Conservation (phyloP, 2,329 filamentous ascomycete species). For the Epicoccum sorghinum region DNA sequence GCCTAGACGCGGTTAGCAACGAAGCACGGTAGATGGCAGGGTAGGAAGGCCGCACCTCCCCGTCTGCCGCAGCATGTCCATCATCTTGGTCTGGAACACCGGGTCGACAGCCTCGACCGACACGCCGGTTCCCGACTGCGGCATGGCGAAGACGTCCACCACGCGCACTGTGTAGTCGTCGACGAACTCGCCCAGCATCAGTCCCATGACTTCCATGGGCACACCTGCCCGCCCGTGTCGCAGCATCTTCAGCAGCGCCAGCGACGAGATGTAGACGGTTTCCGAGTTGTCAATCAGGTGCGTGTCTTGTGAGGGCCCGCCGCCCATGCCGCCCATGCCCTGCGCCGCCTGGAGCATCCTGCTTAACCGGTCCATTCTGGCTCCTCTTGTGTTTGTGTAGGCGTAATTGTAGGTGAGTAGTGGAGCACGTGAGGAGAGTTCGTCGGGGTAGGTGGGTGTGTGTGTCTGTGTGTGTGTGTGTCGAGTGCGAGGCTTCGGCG, state of each 20-base stretch:
- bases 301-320: constrained; percentile 66
- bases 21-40: background rate
- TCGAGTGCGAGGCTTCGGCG: background rate
- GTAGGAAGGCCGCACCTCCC: constrained; percentile 68
- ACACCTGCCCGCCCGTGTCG: constrained; percentile 96
- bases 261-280: constrained; percentile 98
- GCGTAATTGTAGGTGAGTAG: background rate
- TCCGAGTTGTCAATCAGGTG: constrained; percentile 98
- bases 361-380: constrained; percentile 85
- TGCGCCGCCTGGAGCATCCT: constrained; percentile 80
- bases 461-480: background rate
- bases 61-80: constrained; percentile 99
- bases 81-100: constrained; percentile 99
- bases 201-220: constrained; percentile 99
- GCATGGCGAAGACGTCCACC: constrained; percentile 99
- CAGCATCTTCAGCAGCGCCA: constrained; percentile 97
- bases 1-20: constrained; percentile 59
- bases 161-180: constrained; percentile 99
- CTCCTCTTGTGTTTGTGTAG: too few relatives aligned
- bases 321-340: constrained; percentile 67
- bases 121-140: constrained; percentile 96
- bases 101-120: constrained; percentile 98
- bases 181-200: constrained; percentile 98
- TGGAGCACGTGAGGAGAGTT: background rate
- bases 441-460: background rate